These are phyloP conservation scores for Penicillium sp. DNA, from an alignment of 2,329 filamentous ascomycete genomes.

Conservation along the genomic window DNA sequence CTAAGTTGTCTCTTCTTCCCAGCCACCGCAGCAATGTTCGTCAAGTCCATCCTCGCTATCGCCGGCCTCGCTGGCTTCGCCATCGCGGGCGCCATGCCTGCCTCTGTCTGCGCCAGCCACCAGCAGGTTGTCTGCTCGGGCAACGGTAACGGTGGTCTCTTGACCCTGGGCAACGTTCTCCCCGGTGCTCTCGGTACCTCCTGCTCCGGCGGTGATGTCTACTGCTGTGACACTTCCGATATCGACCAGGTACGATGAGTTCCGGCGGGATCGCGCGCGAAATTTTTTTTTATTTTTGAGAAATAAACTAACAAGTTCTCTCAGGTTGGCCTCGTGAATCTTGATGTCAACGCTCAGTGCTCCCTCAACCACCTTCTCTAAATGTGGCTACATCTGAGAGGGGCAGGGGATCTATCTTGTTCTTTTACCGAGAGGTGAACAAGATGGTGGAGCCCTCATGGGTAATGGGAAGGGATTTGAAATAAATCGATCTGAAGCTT, in stretches of 20 bases:
- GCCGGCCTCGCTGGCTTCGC: background rate
- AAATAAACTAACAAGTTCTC: background rate
- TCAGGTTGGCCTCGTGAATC: constrained; percentile 6
- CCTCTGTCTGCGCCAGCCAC: background rate
- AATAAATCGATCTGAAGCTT: too few species aligned
- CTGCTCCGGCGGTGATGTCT: constrained; percentile 6
- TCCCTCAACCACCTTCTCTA: constrained; percentile 10
- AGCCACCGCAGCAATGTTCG: background rate
- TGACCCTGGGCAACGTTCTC: constrained; percentile 7
- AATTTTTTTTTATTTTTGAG: too few species aligned
- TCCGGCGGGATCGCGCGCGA: too few species aligned
- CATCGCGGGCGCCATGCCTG: background rate
- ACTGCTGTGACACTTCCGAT: constrained; percentile 7
- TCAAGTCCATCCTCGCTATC: constrained; percentile 2
- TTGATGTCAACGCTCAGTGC: constrained; percentile 9
- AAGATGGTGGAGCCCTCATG: too few species aligned
- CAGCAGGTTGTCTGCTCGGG: constrained; percentile 6
- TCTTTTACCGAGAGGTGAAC: background rate
- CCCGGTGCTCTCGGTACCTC: constrained; percentile 1
- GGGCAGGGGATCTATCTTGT: background rate
- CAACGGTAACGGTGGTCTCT: constrained; percentile 5
- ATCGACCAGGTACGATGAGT: background rate
- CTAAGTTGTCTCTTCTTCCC: background rate
- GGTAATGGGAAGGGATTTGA: too few species aligned
- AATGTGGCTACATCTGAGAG: background rate